phyloP scores from a whole-genome alignment of 768 basidiomycete species.

The Mycena sanguinolenta region DNA sequence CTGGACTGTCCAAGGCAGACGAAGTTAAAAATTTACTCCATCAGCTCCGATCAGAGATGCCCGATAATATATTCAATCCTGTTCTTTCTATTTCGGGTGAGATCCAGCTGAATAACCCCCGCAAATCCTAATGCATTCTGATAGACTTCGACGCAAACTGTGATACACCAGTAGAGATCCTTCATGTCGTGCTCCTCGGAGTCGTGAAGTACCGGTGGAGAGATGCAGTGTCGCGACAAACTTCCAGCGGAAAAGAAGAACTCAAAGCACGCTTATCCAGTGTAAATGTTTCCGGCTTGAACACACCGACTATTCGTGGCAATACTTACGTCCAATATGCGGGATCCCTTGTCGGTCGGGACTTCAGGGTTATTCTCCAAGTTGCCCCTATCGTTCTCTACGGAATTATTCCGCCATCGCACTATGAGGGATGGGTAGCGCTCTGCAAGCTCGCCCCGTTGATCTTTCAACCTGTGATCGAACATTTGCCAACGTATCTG shows the following conservation, averaged over 20 bases:
- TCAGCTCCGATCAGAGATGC: conserved; percentile 4
- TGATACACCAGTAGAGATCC: conserved; percentile 43
- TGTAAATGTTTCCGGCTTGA: conserved; percentile 13
- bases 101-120: too few species aligned
- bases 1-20: not conserved
- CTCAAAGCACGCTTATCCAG: conserved; percentile 20
- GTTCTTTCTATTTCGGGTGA: conserved; percentile 4
- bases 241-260: conserved; percentile 14
- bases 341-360: conserved; percentile 36
- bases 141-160: conserved; percentile 39
- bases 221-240: conserved; percentile 34
- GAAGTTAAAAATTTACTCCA: conserved; percentile 1
- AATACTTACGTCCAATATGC: conserved; percentile 39
- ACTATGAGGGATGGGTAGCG: conserved; percentile 36
- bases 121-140: too few species aligned
- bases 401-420: conserved; percentile 12
- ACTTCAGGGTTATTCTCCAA: conserved; percentile 30
- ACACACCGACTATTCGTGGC: conserved; percentile 30
- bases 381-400: conserved; percentile 7
- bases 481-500: conserved; percentile 19
- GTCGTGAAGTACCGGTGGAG: conserved; percentile 41
- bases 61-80: conserved; percentile 11
- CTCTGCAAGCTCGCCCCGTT: conserved; percentile 37
- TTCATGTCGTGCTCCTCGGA: conserved; percentile 43
- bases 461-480: conserved; percentile 41